Base-by-base conservation (phyloP, 352 stramenopile species). In the Thalassiosira mediterranea region DNA sequence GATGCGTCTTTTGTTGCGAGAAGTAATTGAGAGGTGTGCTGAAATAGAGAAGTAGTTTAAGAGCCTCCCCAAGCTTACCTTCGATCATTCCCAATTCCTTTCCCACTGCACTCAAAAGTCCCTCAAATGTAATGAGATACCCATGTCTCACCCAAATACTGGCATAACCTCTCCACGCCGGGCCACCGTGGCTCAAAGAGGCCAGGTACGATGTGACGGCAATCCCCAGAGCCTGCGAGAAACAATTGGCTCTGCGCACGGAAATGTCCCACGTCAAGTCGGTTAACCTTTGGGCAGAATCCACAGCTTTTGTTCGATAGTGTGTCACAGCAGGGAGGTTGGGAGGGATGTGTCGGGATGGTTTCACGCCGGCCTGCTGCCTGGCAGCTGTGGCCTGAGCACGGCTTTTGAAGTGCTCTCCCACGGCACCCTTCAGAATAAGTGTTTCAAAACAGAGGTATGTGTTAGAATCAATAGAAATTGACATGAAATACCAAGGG, bases 1-100 rank as follows among this genome's bases (percentile, higher is more conserved):
- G 72, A 83, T 13, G 88, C 89, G 86, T 94, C 89, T 52, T 47
- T 21, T 53, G n/a, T 23, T 19, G 38, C 10, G 21, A 31, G 13
- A 52, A 28, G 13, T 15, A 38, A 51, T 10, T 31, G 28, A 64
- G 7, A 1, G 31, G 10, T 34, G 15, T 38, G 19, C 11, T 38
- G 1, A 53, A 32, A 3, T 19, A 11, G 15, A 34, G 17, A 5
- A 34, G 42, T 5, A 42, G 13, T 13, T 42, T 13, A 13, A 13
- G 5, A 42, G 13, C 13, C 34, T 42, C 13, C 13, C 13, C 5
- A 13, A 42, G 5, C 56, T 52, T 17, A 64, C 56, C 34, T 74
- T 94, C 89, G 70, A 94, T 93, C 96, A 98, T 98, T 44, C 91
- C 93, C 31, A 98, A 68, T 65, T 98, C 96, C 68, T 98, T 97